These are phyloP conservation scores for Nemania sp. DNA, from an alignment of 2,329 filamentous ascomycete genomes.

Conservation along the genomic window DNA sequence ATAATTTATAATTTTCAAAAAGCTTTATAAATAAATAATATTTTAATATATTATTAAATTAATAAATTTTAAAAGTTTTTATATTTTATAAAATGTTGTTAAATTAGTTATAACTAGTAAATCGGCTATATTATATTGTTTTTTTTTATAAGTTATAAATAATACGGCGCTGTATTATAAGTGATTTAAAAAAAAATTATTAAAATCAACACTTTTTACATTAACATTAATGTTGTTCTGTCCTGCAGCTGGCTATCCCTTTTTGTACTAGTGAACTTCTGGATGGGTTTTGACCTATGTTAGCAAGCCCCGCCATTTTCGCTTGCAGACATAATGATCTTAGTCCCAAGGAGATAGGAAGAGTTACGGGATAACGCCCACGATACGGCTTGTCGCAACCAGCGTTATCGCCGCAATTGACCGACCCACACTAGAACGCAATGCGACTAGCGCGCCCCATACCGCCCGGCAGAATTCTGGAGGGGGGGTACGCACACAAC, in stretches of 20 bases:
- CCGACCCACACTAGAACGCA: too few relatives aligned
- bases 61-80: neutral
- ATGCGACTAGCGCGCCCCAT: too few relatives aligned
- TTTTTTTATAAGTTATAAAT: neutral
- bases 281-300: neutral
- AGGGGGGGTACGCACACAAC: too few relatives aligned
- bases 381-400: too few relatives aligned
- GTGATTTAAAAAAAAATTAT: neutral
- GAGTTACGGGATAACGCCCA: too few relatives aligned
- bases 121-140: neutral
- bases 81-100: neutral
- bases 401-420: too few relatives aligned
- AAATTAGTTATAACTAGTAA: too few relatives aligned
- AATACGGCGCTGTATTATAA: neutral
- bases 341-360: neutral
- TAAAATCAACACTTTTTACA: neutral
- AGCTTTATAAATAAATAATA: neutral
- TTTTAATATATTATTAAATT: neutral
- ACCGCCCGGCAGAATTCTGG: too few relatives aligned
- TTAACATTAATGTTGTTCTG: neutral
- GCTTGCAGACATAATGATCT: slow-evolving; percentile 6
- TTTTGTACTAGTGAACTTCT: neutral
- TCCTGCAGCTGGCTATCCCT: too few relatives aligned
- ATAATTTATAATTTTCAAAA: too few relatives aligned
- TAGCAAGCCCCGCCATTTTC: slow-evolving; percentile 5